These are phyloP conservation scores for Linum lewisii DNA, from an alignment of 345 rosid species.

Conservation along the genomic window DNA sequence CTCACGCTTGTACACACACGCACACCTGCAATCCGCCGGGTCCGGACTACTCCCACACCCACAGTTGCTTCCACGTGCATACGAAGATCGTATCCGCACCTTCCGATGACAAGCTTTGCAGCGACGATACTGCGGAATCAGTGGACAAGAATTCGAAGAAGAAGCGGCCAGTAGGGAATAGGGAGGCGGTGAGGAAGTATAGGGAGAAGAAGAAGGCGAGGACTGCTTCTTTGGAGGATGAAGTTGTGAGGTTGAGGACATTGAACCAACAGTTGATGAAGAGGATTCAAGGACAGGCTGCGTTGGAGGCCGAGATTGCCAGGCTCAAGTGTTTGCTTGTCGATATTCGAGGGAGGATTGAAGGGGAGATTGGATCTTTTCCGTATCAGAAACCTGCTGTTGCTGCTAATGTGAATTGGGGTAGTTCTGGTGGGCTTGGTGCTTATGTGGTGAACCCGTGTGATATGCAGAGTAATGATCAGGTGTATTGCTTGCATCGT, in stretches of 20 bases:
- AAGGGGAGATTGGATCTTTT: constrained; percentile 94
- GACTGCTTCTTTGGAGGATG: constrained; percentile 90
- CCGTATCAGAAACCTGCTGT: constrained; percentile 65
- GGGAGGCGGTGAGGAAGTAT: constrained; percentile 91
- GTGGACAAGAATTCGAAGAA: constrained; percentile 51
- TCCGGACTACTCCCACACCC: constrained; percentile 77
- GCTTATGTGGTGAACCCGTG: constrained; percentile 74
- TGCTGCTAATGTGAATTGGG: constrained; percentile 26
- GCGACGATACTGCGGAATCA: constrained; percentile 80
- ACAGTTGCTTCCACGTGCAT: constrained; percentile 87
- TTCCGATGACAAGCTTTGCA: constrained; percentile 49
- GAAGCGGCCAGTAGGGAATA: constrained; percentile 56
- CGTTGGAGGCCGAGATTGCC: constrained; percentile 74
- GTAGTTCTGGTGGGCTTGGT: constrained; percentile 27
- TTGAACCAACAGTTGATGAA: constrained; percentile 77
- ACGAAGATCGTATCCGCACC: constrained; percentile 62
- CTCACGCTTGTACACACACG: constrained; percentile 84
- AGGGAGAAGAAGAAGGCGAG: constrained; percentile 97
- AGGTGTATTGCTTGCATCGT: constrained; percentile 54
- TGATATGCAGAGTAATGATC: constrained; percentile 63
- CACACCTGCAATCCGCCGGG: constrained; percentile 95
- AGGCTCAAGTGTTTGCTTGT: constrained; percentile 97
- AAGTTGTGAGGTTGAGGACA: constrained; percentile 53
- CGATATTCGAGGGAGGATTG: constrained; percentile 90
- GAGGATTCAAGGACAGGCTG: constrained; percentile 84